phyloP scores from a whole-genome alignment of 164 flowering plant genomes.

The Stephania yunnanensis region DNA sequence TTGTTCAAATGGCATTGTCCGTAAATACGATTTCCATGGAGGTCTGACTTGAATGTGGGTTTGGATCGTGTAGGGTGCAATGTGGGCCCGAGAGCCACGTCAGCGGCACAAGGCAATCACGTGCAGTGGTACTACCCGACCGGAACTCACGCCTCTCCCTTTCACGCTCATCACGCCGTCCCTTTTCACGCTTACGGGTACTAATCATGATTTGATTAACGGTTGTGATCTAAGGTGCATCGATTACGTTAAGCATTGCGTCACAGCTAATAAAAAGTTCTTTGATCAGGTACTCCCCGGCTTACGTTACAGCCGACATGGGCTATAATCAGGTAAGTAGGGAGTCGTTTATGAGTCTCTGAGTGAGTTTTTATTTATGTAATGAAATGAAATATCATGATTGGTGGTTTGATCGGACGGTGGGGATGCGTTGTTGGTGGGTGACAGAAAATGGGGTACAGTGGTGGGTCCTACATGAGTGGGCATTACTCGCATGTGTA shows the following conservation, averaged over 20 bases:
- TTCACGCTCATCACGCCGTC: conserved; percentile 51
- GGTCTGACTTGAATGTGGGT: background rate
- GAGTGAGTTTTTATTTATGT: no score
- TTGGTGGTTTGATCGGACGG: background rate
- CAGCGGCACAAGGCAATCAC: conserved; percentile 37
- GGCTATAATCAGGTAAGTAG: conserved; percentile 58
- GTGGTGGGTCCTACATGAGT: conserved; percentile 51
- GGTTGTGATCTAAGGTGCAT: background rate
- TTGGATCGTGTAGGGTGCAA: conserved; percentile 31
- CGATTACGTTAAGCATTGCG: background rate
- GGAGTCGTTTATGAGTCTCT: background rate
- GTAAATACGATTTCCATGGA: background rate
- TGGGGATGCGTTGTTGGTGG: background rate
- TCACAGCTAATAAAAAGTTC: background rate
- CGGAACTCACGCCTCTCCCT: conserved; percentile 38
- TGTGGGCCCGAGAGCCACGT: conserved; percentile 39
- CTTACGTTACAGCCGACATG: conserved; percentile 51
- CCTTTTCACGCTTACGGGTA: conserved; percentile 66
- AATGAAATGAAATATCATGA: no score
- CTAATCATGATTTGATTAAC: no score
- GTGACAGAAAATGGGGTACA: conserved; percentile 49
- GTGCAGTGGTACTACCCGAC: conserved; percentile 84
- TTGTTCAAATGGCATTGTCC: background rate
- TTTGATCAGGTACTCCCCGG: conserved; percentile 51
- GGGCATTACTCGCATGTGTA: conserved; percentile 62